phyloP scores from a whole-genome alignment of 805 yeast genomes.

The Kodamaea jinghongensis region DNA sequence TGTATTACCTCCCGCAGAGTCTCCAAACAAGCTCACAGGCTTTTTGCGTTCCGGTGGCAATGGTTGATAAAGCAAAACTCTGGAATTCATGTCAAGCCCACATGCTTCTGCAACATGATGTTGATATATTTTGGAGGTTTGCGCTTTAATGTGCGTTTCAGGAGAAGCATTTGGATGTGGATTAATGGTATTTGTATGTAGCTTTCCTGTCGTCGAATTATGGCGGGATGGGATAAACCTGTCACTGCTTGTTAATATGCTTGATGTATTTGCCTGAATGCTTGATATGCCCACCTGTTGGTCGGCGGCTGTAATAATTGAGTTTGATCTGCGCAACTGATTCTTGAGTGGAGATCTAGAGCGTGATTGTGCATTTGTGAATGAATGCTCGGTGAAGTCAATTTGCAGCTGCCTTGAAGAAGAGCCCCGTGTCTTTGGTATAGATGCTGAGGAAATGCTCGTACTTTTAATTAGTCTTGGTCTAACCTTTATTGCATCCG shows the following conservation, averaged over 20 bases:
- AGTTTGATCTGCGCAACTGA: slow-evolving; percentile 32
- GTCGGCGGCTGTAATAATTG: slow-evolving; percentile 20
- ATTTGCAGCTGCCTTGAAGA: too few relatives aligned
- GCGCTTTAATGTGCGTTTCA: slow-evolving; percentile 52
- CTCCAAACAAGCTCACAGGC: slow-evolving; percentile 32
- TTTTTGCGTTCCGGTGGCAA: slow-evolving; percentile 64
- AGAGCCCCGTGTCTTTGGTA: neutral
- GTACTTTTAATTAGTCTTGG: too few relatives aligned
- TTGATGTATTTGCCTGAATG: slow-evolving; percentile 10
- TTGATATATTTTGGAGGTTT: slow-evolving; percentile 59
- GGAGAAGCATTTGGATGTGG: slow-evolving; percentile 51
- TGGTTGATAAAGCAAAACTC: slow-evolving; percentile 86
- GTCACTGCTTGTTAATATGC: slow-evolving; percentile 23
- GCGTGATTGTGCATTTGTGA: slow-evolving; percentile 1
- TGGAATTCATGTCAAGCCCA: slow-evolving; percentile 77
- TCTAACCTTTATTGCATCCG: too few relatives aligned
- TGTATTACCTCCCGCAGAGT: slow-evolving; percentile 12
- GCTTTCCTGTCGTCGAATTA: slow-evolving; percentile 38
- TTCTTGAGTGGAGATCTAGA: slow-evolving; percentile 5
- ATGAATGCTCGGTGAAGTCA: slow-evolving; percentile 29
- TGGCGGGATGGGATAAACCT: slow-evolving; percentile 45
- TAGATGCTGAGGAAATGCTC: too few relatives aligned
- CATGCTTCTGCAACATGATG: slow-evolving; percentile 92
- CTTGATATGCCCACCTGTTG: slow-evolving; percentile 18
- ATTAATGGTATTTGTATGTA: slow-evolving; percentile 27